Base-by-base conservation (phyloP, 108 stramenopile species). In the Nitzschia sp. region DNA sequence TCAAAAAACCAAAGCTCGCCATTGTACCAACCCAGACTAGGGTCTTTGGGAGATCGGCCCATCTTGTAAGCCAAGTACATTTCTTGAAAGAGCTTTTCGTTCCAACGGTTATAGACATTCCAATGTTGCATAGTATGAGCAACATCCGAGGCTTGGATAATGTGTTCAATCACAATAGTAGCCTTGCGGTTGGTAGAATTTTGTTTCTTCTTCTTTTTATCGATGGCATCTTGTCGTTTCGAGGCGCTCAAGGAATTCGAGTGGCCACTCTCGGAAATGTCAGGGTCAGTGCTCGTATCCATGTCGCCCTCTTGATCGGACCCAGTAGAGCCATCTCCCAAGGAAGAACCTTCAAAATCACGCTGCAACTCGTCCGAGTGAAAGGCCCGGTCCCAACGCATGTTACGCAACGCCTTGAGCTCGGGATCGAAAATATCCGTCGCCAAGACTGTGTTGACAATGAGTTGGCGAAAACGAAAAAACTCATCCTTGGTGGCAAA, bases 21-120 rank as follows among this genome's bases (percentile, higher is more conserved):
- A 34, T 62, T 62, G 61, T 62, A 62, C 61, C 61, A 62, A 0
- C 61, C 61, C 9, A 35, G 33, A 15, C 75, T 33, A 15, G 84
- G 84, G 59, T 82, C 58, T 31, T 38, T 78, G 1, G 64, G 74
- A 18, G 60, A 60, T 11, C 84, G 42, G 6, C 78, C 81, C 27
- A 46, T 30, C 59, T 76, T 67, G 71, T 59, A 82, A 0, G 81
- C 84, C 26, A 54, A 42, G 51, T 79, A 75, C 49, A 85, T 64
- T 51, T 85, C 84, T 32, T 85, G 80, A 5, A 62, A 62, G 6
- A 62, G 42, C 11, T 34, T 38, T 24, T 62, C 61, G 23, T 62
- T 62, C 61, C 61, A 62, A 0, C 38, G 35, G 24, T 62, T 62
- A 25, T 62, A 62, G 19, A 62, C 38, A 5, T 62, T 62, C 61